Conservation (phyloP, 768 basidiomycete species). For the Boletus eberwhitei region DNA sequence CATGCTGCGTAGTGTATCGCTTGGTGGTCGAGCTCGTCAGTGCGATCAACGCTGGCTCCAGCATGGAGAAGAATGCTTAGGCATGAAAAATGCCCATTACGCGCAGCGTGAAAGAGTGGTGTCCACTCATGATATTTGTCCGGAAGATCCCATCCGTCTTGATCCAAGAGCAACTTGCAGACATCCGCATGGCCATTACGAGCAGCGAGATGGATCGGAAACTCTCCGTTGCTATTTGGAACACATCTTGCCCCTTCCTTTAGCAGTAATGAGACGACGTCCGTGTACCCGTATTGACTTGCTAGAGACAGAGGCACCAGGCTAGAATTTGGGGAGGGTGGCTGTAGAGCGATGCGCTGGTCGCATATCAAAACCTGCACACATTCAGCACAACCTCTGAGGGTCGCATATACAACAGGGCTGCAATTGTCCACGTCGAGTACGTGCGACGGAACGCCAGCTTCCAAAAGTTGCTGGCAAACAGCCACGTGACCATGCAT, state of each 20-base stretch:
- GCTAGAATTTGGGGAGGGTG: conserved; percentile 57
- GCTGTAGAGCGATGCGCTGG: conserved; percentile 62
- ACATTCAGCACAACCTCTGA: conserved; percentile 79
- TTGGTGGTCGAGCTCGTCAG: conserved; percentile 81
- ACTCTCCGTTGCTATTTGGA: conserved; percentile 94
- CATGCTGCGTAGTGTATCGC: conserved; percentile 95
- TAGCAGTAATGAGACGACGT: conserved; percentile 76
- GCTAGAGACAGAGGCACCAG: conserved; percentile 87
- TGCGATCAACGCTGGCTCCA: conserved; percentile 68
- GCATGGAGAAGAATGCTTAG: conserved; percentile 77
- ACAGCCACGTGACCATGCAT: conserved; percentile 84
- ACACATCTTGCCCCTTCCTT: conserved; percentile 72
- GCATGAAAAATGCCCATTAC: conserved; percentile 75
- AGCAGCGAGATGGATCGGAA: conserved; percentile 93
- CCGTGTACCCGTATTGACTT: conserved; percentile 83
- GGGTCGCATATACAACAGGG: conserved; percentile 90
- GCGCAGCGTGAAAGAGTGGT: conserved; percentile 91
- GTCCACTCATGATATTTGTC: conserved; percentile 99
- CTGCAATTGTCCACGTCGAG: conserved; percentile 93
- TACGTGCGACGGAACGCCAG: conserved; percentile 59
- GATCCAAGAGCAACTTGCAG: conserved; percentile 69
- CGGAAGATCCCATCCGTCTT: conserved; percentile 77
- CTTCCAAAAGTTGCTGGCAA: conserved; percentile 72
- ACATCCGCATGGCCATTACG: conserved; percentile 87
- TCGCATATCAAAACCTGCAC: conserved; percentile 78